Evolutionary conservation across 768 basidiomycete genomes (phyloP).

Genomic region (Mycena vitilis): DNA sequence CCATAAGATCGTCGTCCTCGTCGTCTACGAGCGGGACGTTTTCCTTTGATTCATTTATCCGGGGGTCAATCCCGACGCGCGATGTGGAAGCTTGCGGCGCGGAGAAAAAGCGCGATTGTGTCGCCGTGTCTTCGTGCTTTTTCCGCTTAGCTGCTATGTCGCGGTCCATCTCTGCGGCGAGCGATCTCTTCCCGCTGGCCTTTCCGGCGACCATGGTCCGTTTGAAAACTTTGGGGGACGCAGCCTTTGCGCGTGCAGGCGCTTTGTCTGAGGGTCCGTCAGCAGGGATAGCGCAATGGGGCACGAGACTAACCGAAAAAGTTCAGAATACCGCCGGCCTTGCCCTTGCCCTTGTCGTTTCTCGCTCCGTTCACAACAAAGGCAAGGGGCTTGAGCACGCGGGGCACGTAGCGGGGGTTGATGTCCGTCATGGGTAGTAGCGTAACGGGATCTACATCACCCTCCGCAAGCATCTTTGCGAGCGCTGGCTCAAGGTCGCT

Average conservation of each 20-base stretch:
- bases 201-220: conserved; percentile 56
- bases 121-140: conserved; percentile 44
- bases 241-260: conserved; percentile 40
- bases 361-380: conserved; percentile 38
- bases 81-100: conserved; percentile 14
- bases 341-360: conserved; percentile 61
- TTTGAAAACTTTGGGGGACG: conserved; percentile 32
- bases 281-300: too few relatives aligned
- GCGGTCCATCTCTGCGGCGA: conserved; percentile 76
- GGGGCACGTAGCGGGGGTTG: conserved; percentile 72
- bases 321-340: conserved; percentile 61
- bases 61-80: conserved; percentile 10
- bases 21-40: conserved; percentile 30
- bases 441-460: conserved; percentile 78
- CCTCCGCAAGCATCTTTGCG: conserved; percentile 75
- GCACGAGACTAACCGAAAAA: conserved; percentile 70
- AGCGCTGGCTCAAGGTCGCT: conserved; percentile 74
- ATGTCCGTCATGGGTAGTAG: conserved; percentile 82
- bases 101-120: conserved; percentile 43
- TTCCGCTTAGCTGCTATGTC: conserved; percentile 67
- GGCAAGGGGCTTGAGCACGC: conserved; percentile 55
- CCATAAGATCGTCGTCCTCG: conserved; percentile 26
- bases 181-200: conserved; percentile 80
- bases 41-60: conserved; percentile 32
- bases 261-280: conserved; percentile 38